Base-by-base conservation (phyloP, 2,329 filamentous ascomycete species). In the Monilinia aucupariae region DNA sequence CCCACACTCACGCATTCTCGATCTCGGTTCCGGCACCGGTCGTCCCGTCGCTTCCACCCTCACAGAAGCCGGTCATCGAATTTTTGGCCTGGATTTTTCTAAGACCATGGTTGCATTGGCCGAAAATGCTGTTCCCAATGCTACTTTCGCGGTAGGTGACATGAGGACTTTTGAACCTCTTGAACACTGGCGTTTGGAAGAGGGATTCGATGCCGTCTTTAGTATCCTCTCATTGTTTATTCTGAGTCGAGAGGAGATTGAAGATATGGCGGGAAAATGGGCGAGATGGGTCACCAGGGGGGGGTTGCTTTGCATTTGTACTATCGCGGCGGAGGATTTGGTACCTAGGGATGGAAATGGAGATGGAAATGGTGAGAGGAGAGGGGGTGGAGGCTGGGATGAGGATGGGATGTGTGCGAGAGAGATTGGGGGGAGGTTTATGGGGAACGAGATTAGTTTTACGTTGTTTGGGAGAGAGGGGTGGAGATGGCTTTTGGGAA, bases 401-500 rank as follows among this genome's bases (percentile, higher is more conserved):
- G 45, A 37, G n/a, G 55, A 59, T 39, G 55, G 43, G 20, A 7
- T 59, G 9, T 49, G 55, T 39, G 45, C 45, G 4, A 25, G 55
- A 6, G 55, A 25, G 27, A 39, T 50, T 13, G 27, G n/a, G 13
- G 45, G 32, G 2, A 49, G 10, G 12, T 59, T 59, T 50, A 30
- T 59, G 32, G 55, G 55, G 15, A 50, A 39, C 20, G 4, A 2
- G 3, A 2, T 59, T 5, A 15, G 4, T 1, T 32, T 59, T 25
- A 37, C 55, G 2, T 17, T 59, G 27, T 50, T 59, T 17, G 22
- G 3, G 3, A 53, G 37, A 25, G 39, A 53, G 3, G 50, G 37
- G 49, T 51, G 48, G 59, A 47, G 17, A 9, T 47, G 48, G 37
- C n/a, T 61, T 32, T 22, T 61, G 59, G n/a, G 39, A 48, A 32